Base-by-base conservation (phyloP, 164 flowering plant species). In the Cinnamomum micranthum region DNA sequence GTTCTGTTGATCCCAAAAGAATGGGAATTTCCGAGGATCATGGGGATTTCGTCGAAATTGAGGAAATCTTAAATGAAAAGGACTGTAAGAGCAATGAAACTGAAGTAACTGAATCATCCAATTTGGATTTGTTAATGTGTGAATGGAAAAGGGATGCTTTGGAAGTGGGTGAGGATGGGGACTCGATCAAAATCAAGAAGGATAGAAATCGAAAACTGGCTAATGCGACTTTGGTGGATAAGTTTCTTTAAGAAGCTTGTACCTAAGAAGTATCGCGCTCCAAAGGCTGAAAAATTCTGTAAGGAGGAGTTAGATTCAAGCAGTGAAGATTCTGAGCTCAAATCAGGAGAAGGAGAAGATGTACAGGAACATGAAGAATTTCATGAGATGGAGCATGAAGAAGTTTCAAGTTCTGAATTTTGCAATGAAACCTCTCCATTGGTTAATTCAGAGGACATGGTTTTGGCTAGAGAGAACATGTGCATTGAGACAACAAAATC, bases 231-330 rank as follows among this genome's bases (percentile, higher is more conserved):
- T 28, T 86, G 0, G 85, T 70, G 76, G 66, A 81, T 2, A 87
- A 82, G 62, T 33, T 33, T 82, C 23, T 55, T 88, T n/a, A 86
- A 79, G 81, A 86, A 81, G 50, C 70, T 86, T 1, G 76, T 86
- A 27, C 83, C 87, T 0, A 88, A 82, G 81, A 87, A 81, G 73
- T 69, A 82, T 51, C 73, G 86, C 3, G 69, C 15, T 25, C 62
- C 3, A 85, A 75, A 79, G 80, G 70, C 50, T 71, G 52, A 73
- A 77, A 58, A 58, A 13, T 14, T 27, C 15, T 41, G 47, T 19
- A 55, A 27, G 65, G 73, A 51, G 23, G 1, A 41, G 47, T 41
- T 9, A 41, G 47, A 41, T 41, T 41, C 47, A 41, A 9, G 47
- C 47, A 41, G 47, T 41, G 47, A 41, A 41, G 47, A 41, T 41